These are phyloP conservation scores for Hamigera avellanea DNA, from an alignment of 495 filamentous ascomycete species.

Conservation along the genomic window DNA sequence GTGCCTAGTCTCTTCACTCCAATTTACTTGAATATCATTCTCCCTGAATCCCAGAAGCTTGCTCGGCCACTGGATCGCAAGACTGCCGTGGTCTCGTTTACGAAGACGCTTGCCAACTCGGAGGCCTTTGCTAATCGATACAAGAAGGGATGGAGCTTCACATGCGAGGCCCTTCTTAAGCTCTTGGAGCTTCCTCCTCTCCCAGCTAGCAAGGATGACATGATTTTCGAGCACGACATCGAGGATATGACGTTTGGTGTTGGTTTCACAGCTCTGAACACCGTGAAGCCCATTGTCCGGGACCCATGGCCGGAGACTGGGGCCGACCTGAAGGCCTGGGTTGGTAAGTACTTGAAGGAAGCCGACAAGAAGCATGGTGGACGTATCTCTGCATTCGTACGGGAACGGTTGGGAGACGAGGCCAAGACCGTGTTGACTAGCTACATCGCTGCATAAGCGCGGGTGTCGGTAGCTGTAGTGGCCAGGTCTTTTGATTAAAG, in stretches of 20 bases:
- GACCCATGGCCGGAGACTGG: constrained; percentile 76
- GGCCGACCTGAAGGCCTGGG: constrained; percentile 68
- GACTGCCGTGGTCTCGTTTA: constrained; percentile 80
- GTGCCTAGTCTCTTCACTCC: constrained; percentile 57
- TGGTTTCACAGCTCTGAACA: constrained; percentile 84
- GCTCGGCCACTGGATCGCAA: constrained; percentile 82
- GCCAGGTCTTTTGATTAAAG: too few species aligned
- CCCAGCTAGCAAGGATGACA: constrained; percentile 58
- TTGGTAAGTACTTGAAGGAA: constrained; percentile 55
- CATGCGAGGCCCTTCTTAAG: constrained; percentile 73
- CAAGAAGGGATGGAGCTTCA: constrained; percentile 81
- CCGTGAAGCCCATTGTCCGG: constrained; percentile 53
- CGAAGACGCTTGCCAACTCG: constrained; percentile 78
- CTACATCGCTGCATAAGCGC: constrained; percentile 36
- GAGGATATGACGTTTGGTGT: constrained; percentile 92
- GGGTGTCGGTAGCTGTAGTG: not conserved
- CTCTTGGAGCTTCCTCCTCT: constrained; percentile 78
- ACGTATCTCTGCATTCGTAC: constrained; percentile 42
- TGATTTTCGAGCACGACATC: constrained; percentile 72
- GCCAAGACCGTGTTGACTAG: constrained; percentile 40
- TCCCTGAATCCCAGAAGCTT: constrained; percentile 81
- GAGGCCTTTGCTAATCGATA: constrained; percentile 62
- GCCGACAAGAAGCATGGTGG: constrained; percentile 45
- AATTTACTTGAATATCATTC: constrained; percentile 73
- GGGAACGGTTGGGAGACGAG: constrained; percentile 46